Percentiles rank a stretch among this genome's conserved stretches.
Evolutionary conservation across 2,329 filamentous ascomycete genomes (phyloP).

Genomic region (Trichoderma sp.): DNA sequence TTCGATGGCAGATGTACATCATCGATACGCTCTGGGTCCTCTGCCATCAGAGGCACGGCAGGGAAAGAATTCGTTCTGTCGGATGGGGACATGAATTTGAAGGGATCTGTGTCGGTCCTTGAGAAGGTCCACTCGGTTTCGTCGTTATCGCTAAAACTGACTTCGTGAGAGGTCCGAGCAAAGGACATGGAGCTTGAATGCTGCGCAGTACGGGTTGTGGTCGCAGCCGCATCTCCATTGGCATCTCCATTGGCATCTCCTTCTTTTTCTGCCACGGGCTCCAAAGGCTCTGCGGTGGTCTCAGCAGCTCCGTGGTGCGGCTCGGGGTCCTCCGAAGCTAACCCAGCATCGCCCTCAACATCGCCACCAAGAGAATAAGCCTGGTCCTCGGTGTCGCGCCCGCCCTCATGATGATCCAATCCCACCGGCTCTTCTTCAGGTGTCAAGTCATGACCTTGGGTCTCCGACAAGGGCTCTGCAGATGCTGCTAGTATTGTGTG

Average conservation of each 20-base stretch:
- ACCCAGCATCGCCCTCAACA: slow-evolving; percentile 30
- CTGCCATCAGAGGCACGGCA: slow-evolving; percentile 47
- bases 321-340: slow-evolving; percentile 28
- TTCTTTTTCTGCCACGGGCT: not conserved
- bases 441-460: not conserved
- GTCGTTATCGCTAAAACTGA: slow-evolving; percentile 61
- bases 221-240: not conserved
- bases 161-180: slow-evolving; percentile 62
- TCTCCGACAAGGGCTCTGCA: slow-evolving; percentile 15
- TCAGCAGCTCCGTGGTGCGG: slow-evolving; percentile 21
- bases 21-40: slow-evolving; percentile 30
- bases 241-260: not conserved
- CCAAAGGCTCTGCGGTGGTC: not conserved
- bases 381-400: slow-evolving; percentile 23
- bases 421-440: not conserved
- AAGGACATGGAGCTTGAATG: slow-evolving; percentile 65
- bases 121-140: slow-evolving; percentile 59
- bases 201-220: slow-evolving; percentile 40
- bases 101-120: slow-evolving; percentile 52
- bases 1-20: slow-evolving; percentile 48
- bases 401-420: slow-evolving; percentile 5
- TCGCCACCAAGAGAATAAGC: slow-evolving; percentile 29
- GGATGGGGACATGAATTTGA: slow-evolving; percentile 59
- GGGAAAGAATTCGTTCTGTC: slow-evolving; percentile 67
- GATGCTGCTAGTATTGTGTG: not conserved